Conservation (phyloP, 352 stramenopile genomes). For the Elongisporangium anandrum region DNA sequence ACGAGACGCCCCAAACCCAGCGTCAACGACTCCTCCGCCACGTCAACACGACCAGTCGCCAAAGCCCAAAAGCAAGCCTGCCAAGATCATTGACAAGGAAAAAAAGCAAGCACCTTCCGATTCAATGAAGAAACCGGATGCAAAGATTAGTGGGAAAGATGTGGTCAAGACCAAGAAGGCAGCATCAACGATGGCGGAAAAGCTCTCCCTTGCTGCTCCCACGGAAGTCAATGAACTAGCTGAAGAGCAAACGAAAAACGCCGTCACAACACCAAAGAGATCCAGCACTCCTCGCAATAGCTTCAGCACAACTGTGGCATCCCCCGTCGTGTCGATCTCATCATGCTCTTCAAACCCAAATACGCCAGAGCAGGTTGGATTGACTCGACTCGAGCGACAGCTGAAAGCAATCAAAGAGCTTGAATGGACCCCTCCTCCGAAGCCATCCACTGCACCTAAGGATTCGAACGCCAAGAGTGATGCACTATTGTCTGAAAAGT, state of each 20-base stretch:
- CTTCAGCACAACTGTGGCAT: conserved; percentile 26
- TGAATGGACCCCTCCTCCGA: conserved; percentile 41
- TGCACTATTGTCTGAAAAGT: neutral
- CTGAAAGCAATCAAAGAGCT: conserved; percentile 43
- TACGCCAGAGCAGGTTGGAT: conserved; percentile 38
- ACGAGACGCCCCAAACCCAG: conserved; percentile 6
- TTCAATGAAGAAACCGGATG: conserved; percentile 13
- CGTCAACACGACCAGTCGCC: neutral
- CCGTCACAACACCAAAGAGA: conserved; percentile 36
- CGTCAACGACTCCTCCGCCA: neutral
- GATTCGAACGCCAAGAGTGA: neutral
- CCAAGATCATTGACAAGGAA: conserved; percentile 3
- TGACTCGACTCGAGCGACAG: conserved; percentile 33
- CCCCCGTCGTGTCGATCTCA: conserved; percentile 68
- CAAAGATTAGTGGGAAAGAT: conserved; percentile 9
- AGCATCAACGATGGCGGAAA: neutral
- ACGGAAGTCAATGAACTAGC: neutral
- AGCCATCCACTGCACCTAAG: conserved; percentile 1
- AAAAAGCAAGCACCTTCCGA: conserved; percentile 8
- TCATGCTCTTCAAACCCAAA: conserved; percentile 63
- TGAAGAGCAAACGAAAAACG: neutral
- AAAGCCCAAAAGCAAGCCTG: neutral
- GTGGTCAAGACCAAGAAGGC: neutral
- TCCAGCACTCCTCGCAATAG: conserved; percentile 1
- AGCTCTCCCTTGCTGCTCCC: neutral